phyloP scores from a whole-genome alignment of 2,329 filamentous ascomycete species.

The Chaetomium sp. region DNA sequence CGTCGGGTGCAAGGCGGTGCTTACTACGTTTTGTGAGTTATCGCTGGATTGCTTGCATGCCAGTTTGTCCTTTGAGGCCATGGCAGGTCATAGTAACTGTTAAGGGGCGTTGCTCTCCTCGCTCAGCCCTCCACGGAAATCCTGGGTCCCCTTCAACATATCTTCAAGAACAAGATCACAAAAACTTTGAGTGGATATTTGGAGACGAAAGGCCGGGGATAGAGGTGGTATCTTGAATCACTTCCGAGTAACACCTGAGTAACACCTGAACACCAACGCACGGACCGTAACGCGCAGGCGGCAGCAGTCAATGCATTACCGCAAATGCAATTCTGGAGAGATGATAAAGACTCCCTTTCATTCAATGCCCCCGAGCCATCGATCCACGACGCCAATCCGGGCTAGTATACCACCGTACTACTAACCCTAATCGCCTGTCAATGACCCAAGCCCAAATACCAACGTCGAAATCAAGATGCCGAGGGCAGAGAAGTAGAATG shows the following conservation, averaged over 20 bases:
- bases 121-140: not conserved
- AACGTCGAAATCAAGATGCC: constrained; percentile 24
- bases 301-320: constrained; percentile 30
- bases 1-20: not conserved
- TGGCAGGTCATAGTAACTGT: not conserved
- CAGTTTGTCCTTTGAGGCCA: not conserved
- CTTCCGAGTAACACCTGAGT: constrained; percentile 22
- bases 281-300: constrained; percentile 23
- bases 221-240: constrained; percentile 27
- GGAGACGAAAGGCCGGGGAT: not conserved
- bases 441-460: constrained; percentile 16
- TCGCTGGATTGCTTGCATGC: no score
- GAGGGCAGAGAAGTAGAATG: constrained; percentile 19
- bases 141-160: not conserved
- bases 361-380: constrained; percentile 15
- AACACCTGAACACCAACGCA: constrained; percentile 26
- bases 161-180: not conserved
- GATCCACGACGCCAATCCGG: constrained; percentile 14
- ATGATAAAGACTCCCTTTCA: constrained; percentile 24
- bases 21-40: no score
- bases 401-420: not conserved
- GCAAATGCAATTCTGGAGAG: constrained; percentile 23
- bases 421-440: not conserved
- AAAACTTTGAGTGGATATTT: not conserved
- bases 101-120: no score